phyloP scores from a whole-genome alignment of 2,329 filamentous ascomycete species.

The Cyphellophora attinorum region DNA sequence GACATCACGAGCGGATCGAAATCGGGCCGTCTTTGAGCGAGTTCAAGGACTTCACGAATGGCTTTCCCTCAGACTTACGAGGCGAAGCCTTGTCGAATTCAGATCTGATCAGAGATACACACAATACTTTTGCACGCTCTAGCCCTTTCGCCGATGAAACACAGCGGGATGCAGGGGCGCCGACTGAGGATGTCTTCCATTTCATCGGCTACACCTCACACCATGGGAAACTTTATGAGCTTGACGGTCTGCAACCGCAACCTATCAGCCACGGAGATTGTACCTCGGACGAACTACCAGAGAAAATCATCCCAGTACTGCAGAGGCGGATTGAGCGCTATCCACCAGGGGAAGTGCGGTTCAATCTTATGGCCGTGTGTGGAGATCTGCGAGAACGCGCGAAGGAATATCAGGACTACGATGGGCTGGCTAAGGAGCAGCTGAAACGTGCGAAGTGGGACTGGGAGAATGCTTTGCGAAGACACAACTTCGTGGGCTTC shows the following conservation, averaged over 20 bases:
- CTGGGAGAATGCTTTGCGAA: constrained; percentile 86
- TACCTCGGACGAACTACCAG: constrained; percentile 59
- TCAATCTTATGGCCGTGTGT: constrained; percentile 91
- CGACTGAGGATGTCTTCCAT: constrained; percentile 86
- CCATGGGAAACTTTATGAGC: constrained; percentile 74
- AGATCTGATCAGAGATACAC: constrained; percentile 63
- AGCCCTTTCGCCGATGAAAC: constrained; percentile 93
- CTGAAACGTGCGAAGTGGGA: constrained; percentile 77
- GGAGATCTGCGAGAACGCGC: constrained; percentile 70
- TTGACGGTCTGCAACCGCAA: constrained; percentile 87
- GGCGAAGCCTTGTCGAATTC: constrained; percentile 65
- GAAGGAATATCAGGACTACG: constrained; percentile 70
- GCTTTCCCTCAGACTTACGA: constrained; percentile 66
- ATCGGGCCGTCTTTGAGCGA: constrained; percentile 62
- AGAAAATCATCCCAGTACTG: constrained; percentile 76
- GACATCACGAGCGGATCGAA: constrained; percentile 40
- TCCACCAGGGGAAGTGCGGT: constrained; percentile 77
- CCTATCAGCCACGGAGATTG: constrained; percentile 83
- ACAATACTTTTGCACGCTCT: constrained; percentile 82
- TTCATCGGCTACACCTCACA: constrained; percentile 91
- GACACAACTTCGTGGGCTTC: constrained; percentile 95
- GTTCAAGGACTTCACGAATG: constrained; percentile 82
- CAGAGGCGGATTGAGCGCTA: constrained; percentile 77
- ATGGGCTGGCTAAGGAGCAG: constrained; percentile 69
- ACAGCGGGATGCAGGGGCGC: constrained; percentile 56